phyloP scores from a whole-genome alignment of 2,329 filamentous ascomycete genomes.

The Aspergillus latus region DNA sequence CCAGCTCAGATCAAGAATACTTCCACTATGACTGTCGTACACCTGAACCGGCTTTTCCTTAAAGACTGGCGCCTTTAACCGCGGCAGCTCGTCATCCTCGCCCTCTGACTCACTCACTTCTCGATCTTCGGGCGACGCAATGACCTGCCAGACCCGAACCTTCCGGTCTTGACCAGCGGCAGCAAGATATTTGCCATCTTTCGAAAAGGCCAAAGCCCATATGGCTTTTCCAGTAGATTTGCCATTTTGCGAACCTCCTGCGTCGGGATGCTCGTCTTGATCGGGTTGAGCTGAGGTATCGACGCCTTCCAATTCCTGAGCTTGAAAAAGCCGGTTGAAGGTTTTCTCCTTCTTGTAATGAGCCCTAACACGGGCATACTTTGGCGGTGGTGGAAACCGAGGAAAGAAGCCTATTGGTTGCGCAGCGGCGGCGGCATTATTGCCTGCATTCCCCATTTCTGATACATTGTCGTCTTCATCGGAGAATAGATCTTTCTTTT shows the following conservation, averaged over 20 bases:
- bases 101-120: slow-evolving; percentile 71
- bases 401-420: slow-evolving; percentile 81
- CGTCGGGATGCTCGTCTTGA: slow-evolving; percentile 31
- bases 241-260: slow-evolving; percentile 22
- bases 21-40: slow-evolving; percentile 78
- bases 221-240: slow-evolving; percentile 62
- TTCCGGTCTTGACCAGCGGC: slow-evolving; percentile 87
- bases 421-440: slow-evolving; percentile 76
- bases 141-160: slow-evolving; percentile 84
- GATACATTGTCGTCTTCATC: slow-evolving; percentile 62
- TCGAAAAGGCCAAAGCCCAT: slow-evolving; percentile 91
- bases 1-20: slow-evolving; percentile 91
- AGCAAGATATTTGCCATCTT: slow-evolving; percentile 85
- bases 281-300: slow-evolving; percentile 37
- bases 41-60: slow-evolving; percentile 73
- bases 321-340: slow-evolving; percentile 85
- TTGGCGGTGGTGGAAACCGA: slow-evolving; percentile 80
- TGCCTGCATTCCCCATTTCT: slow-evolving; percentile 68
- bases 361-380: slow-evolving; percentile 82
- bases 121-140: slow-evolving; percentile 78
- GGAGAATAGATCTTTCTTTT: slow-evolving; percentile 64
- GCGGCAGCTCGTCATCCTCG: slow-evolving; percentile 54
- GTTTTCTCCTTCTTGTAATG: slow-evolving; percentile 78
- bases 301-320: slow-evolving; percentile 78
- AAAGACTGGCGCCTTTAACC: slow-evolving; percentile 88